A percentile compares a stretch with the other conserved stretches of the same genome.
phyloP scores from a whole-genome alignment of 2,329 filamentous ascomycete genomes.

The Myriosclerotinia scirpicola region DNA sequence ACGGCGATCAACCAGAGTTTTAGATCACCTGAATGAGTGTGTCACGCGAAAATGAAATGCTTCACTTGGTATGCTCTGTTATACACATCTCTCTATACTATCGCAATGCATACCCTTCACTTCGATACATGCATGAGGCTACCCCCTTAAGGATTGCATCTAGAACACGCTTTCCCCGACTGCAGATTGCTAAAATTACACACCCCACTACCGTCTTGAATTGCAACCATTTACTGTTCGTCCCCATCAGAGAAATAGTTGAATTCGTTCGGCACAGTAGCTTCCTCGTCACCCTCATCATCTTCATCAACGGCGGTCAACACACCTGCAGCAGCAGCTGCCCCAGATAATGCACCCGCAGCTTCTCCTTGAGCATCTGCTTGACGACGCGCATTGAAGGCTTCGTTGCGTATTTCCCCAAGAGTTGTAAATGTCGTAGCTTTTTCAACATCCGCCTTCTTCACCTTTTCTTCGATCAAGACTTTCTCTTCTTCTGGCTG shows the following conservation, averaged over 20 bases:
- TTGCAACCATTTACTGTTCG: slow-evolving; percentile 30
- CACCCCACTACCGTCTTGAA: background rate
- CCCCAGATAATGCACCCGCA: slow-evolving; percentile 45
- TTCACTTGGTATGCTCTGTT: slow-evolving; percentile 16
- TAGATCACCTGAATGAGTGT: background rate
- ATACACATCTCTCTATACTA: slow-evolving; percentile 23
- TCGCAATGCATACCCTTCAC: slow-evolving; percentile 7
- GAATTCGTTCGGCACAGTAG: slow-evolving; percentile 68
- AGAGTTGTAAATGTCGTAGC: slow-evolving; percentile 48
- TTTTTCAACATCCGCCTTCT: slow-evolving; percentile 69
- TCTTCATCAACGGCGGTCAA: slow-evolving; percentile 88
- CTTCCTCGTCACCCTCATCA: slow-evolving; percentile 70
- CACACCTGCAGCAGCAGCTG: slow-evolving; percentile 74
- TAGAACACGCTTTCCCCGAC: slow-evolving; percentile 15
- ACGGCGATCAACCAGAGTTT: background rate
- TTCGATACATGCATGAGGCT: slow-evolving; percentile 10
- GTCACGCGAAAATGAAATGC: background rate
- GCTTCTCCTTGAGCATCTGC: slow-evolving; percentile 40
- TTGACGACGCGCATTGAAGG: slow-evolving; percentile 45
- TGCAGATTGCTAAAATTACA: slow-evolving; percentile 22
- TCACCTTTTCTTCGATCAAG: slow-evolving; percentile 87
- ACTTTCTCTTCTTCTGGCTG: slow-evolving; percentile 75
- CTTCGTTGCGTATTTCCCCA: slow-evolving; percentile 37
- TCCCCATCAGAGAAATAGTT: slow-evolving; percentile 65
- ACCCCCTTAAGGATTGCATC: background rate